phyloP scores from a whole-genome alignment of 495 filamentous ascomycete species.

The Xylaria curta region DNA sequence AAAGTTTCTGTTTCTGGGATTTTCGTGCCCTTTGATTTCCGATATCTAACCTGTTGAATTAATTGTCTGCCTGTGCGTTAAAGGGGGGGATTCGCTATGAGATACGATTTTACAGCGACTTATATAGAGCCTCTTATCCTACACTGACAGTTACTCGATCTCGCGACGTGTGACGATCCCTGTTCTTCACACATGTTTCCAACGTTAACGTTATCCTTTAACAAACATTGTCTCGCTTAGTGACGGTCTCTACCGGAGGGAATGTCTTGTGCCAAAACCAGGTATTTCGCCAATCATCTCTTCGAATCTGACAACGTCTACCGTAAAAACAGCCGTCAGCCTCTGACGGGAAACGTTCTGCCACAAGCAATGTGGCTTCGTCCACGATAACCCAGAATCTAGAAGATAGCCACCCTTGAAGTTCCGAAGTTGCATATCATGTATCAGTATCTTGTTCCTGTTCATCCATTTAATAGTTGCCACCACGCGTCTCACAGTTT shows the following conservation, averaged over 20 bases:
- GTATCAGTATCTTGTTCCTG: background rate
- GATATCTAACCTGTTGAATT: too few relatives aligned
- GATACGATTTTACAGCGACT: too few relatives aligned
- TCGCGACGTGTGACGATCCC: too few relatives aligned
- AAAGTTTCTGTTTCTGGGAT: too few relatives aligned
- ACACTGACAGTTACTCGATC: too few relatives aligned
- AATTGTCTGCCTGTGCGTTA: background rate
- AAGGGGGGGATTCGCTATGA: too few relatives aligned
- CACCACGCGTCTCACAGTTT: background rate
- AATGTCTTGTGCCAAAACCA: background rate
- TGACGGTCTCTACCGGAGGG: background rate
- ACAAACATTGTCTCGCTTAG: too few relatives aligned
- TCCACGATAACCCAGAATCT: background rate
- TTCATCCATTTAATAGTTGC: constrained; percentile 10
- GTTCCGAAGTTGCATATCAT: background rate
- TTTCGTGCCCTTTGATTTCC: too few relatives aligned
- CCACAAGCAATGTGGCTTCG: constrained; percentile 16
- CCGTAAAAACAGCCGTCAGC: background rate
- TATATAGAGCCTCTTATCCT: too few relatives aligned
- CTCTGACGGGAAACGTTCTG: background rate
- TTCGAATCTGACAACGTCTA: background rate
- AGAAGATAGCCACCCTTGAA: constrained; percentile 3
- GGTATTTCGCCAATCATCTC: background rate
- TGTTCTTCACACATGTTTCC: background rate
- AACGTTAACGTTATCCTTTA: background rate